phyloP scores from a whole-genome alignment of 1,284 basidiomycete species.

The Sphaerobolus stellatus region DNA sequence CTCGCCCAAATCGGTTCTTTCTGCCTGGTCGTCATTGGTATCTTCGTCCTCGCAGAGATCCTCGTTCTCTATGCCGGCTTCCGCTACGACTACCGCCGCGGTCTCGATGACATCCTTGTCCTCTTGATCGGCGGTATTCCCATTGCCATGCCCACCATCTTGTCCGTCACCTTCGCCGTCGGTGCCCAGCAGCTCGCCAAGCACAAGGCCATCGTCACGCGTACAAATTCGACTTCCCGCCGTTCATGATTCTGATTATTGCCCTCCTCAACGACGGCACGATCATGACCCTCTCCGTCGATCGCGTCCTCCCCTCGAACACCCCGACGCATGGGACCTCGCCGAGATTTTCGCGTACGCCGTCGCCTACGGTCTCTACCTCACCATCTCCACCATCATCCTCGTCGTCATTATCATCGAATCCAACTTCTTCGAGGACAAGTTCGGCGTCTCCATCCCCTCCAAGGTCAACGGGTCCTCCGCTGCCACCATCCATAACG shows the following conservation, averaged over 20 bases:
- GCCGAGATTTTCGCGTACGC: constrained; percentile 96
- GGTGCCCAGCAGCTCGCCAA: constrained; percentile 97
- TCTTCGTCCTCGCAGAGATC: constrained; percentile 90
- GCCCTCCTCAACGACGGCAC: constrained; percentile 97
- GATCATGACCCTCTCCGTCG: constrained; percentile 98
- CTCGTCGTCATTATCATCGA: constrained; percentile 85
- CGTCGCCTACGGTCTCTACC: constrained; percentile 91
- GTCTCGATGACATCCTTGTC: constrained; percentile 95
- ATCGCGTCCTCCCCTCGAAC: constrained; percentile 91
- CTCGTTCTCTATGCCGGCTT: constrained; percentile 86
- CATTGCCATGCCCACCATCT: constrained; percentile 96
- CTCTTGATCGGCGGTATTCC: constrained; percentile 98
- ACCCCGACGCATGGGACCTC: constrained; percentile 96
- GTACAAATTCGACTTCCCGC: constrained; percentile 99
- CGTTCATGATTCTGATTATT: constrained; percentile 99
- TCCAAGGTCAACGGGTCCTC: constrained; percentile 39
- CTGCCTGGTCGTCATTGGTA: constrained; percentile 91
- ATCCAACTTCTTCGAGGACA: constrained; percentile 88
- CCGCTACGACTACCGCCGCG: constrained; percentile 87
- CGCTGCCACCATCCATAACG: too few relatives aligned
- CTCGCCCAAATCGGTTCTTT: constrained; percentile 94
- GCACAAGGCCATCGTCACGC: constrained; percentile 97
- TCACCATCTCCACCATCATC: constrained; percentile 84
- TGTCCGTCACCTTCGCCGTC: constrained; percentile 95
- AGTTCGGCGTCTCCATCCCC: constrained; percentile 72